A percentile compares a stretch with the other conserved stretches of the same genome.
Evolutionary conservation across 441 rosid species (phyloP).

Genomic region (Syzygium syzygioides): DNA sequence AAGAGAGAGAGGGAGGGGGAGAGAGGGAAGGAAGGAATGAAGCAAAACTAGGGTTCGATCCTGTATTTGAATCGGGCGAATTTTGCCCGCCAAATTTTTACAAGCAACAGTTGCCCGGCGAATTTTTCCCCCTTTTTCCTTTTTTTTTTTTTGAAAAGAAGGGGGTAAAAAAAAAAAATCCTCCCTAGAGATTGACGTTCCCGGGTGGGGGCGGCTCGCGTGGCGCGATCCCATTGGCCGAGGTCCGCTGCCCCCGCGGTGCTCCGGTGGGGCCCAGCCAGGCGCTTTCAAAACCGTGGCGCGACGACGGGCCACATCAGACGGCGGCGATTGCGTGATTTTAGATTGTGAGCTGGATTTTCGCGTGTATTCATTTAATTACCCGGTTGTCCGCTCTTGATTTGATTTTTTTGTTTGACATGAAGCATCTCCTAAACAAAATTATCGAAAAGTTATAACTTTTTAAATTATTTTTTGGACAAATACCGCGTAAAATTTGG

Average conservation of each 20-base stretch:
- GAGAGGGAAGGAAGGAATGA: constrained; percentile 17
- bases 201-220: constrained; percentile 10
- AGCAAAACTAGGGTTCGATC: constrained; percentile 65
- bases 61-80: constrained; percentile 47
- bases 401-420: constrained; percentile 4
- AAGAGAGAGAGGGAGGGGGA: constrained; percentile 13
- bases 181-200: not conserved
- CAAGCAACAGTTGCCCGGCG: constrained; percentile 11
- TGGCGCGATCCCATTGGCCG: constrained; percentile 26
- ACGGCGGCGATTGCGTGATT: constrained; percentile 42
- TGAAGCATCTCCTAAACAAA: not conserved
- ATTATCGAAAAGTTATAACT: not conserved
- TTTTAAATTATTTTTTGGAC: no score
- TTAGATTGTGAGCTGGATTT: not conserved
- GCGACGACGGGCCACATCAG: constrained; percentile 12
- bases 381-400: not conserved
- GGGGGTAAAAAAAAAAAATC: not conserved
- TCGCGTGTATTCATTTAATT: not conserved
- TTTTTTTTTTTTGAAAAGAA: not conserved
- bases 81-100: constrained; percentile 77
- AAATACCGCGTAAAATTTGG: no score
- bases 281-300: constrained; percentile 3
- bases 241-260: not conserved
- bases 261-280: constrained; percentile 1
- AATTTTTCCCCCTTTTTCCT: not conserved